Percentiles rank a stretch among this genome's conserved stretches.
Evolutionary conservation across 495 filamentous ascomycete genomes (phyloP).

Genomic region (Lophiostoma macrostomum): DNA sequence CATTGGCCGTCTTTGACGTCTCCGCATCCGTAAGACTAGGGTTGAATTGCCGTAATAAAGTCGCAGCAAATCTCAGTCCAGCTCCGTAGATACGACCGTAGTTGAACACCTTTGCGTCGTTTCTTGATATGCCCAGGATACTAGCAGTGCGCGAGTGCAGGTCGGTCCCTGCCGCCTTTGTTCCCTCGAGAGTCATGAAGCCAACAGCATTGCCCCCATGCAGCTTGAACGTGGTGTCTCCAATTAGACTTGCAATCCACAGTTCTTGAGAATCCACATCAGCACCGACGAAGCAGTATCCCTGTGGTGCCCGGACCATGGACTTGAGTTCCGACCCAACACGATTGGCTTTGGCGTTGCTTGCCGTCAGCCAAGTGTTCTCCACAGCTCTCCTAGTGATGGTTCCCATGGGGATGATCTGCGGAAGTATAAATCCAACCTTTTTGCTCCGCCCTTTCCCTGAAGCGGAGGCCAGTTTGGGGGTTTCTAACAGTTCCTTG

Average conservation of each 20-base stretch:
- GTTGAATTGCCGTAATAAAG: constrained; percentile 89
- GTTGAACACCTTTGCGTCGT: constrained; percentile 97
- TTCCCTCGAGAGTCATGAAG: constrained; percentile 98
- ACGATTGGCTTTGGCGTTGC: constrained; percentile 91
- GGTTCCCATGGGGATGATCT: constrained; percentile 98
- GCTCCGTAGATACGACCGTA: constrained; percentile 98
- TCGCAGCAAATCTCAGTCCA: constrained; percentile 87
- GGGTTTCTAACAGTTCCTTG: constrained; percentile 50
- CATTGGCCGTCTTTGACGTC: constrained; percentile 69
- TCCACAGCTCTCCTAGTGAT: constrained; percentile 96
- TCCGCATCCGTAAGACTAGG: constrained; percentile 72
- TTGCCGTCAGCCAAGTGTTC: constrained; percentile 96
- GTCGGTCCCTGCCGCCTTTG: constrained; percentile 89
- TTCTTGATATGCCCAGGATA: constrained; percentile 89
- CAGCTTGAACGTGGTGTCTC: constrained; percentile 87
- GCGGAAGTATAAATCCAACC: constrained; percentile 91
- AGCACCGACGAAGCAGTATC: constrained; percentile 90
- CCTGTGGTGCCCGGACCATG: constrained; percentile 88
- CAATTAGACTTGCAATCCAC: constrained; percentile 95
- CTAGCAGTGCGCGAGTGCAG: constrained; percentile 89
- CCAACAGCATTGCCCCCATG: constrained; percentile 96
- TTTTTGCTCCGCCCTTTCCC: constrained; percentile 36
- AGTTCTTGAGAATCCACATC: constrained; percentile 99
- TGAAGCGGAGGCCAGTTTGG: constrained; percentile 35
- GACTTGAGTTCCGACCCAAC: constrained; percentile 97